Conservation (phyloP, 2,329 filamentous ascomycete genomes). For the Sclerotinia sclerotiorum region DNA sequence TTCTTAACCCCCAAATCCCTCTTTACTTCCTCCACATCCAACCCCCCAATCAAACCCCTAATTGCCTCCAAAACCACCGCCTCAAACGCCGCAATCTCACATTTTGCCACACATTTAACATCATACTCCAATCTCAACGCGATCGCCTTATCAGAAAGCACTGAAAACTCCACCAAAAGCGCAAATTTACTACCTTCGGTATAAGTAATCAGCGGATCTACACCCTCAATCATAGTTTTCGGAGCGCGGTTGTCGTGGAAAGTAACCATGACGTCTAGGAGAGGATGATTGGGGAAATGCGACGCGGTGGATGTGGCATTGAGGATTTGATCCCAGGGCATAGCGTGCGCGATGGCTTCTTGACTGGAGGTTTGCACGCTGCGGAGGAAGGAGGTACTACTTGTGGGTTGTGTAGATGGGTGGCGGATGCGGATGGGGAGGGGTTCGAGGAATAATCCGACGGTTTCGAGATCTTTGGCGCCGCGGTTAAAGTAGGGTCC, state of each 20-base stretch:
- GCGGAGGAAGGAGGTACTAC: not conserved
- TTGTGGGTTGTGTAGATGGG: not conserved
- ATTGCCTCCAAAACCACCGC: conserved; percentile 3
- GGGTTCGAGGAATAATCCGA: conserved; percentile 19
- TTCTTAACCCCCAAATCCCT: not conserved
- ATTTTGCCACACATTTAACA: not conserved
- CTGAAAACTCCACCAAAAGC: not conserved
- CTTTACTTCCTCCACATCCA: not conserved
- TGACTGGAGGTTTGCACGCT: conserved; percentile 32
- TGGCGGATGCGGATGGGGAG: conserved; percentile 19
- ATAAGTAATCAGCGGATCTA: conserved; percentile 7
- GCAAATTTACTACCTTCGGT: conserved; percentile 19
- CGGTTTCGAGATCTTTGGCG: conserved; percentile 34
- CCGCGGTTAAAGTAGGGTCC: conserved; percentile 38
- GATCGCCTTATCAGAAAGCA: not conserved
- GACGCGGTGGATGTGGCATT: conserved; percentile 27
- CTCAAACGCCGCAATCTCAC: conserved; percentile 2
- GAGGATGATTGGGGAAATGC: conserved; percentile 27
- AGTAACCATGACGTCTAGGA: conserved; percentile 36
- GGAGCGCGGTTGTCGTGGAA: conserved; percentile 29
- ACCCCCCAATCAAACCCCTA: not conserved
- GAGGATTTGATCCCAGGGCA: conserved; percentile 40
- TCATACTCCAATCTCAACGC: conserved; percentile 16
- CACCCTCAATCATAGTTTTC: not conserved
- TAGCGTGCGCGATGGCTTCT: conserved; percentile 36